phyloP scores from a whole-genome alignment of 257 asterid genomes.

The Solanum bulbocastanum region DNA sequence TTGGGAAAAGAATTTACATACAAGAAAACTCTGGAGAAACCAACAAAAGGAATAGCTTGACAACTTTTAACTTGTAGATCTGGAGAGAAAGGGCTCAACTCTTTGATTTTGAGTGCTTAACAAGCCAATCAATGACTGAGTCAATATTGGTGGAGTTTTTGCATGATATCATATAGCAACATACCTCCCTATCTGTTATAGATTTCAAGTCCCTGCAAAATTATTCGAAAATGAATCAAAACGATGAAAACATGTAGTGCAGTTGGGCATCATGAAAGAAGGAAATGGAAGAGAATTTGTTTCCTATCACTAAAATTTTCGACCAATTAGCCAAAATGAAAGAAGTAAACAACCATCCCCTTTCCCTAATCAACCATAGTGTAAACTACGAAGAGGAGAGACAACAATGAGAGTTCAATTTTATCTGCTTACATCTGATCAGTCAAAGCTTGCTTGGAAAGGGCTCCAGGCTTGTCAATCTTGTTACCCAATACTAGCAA shows the following conservation, averaged over 20 bases:
- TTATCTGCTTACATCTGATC: slow-evolving; percentile 68
- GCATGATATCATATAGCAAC: slow-evolving; percentile 98
- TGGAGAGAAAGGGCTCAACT: slow-evolving; percentile 26
- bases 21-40: neutral
- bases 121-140: slow-evolving; percentile 93
- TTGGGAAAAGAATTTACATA: neutral
- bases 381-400: neutral
- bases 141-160: slow-evolving; percentile 90
- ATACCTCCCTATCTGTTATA: slow-evolving; percentile 83
- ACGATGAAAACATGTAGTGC: neutral
- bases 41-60: neutral
- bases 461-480: slow-evolving; percentile 76
- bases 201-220: slow-evolving; percentile 71
- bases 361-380: neutral
- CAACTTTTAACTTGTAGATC: neutral
- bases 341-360: neutral
- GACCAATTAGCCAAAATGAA: neutral
- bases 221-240: neutral
- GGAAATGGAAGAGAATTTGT: neutral
- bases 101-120: slow-evolving; percentile 88
- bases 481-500: slow-evolving; percentile 91
- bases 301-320: neutral
- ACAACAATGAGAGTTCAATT: neutral
- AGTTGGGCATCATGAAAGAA: neutral
- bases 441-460: slow-evolving; percentile 74